A percentile compares a stretch with the other conserved stretches of the same genome.
phyloP scores from a whole-genome alignment of 2,329 filamentous ascomycete genomes.

The Onygenales sp. region DNA sequence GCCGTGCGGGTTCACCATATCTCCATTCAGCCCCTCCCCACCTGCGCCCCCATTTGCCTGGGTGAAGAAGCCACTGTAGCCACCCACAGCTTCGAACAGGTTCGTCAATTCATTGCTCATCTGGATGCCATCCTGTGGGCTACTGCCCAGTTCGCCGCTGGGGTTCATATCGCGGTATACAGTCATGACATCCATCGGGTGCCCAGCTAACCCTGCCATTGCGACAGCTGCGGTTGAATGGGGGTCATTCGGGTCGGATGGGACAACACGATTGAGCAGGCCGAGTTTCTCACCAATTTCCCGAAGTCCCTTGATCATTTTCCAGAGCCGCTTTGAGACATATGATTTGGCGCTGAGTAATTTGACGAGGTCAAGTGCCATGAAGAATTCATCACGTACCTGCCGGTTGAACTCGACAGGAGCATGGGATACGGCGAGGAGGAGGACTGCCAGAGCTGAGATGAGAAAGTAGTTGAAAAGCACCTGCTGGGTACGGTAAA shows the following conservation, averaged over 20 bases:
- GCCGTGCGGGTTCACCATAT: constrained; percentile 26
- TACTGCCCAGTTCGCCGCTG: constrained; percentile 37
- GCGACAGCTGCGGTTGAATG: constrained; percentile 55
- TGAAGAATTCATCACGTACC: constrained; percentile 59
- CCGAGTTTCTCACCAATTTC: constrained; percentile 54
- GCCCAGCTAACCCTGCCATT: constrained; percentile 56
- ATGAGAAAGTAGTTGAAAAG: constrained; percentile 61
- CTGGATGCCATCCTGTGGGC: constrained; percentile 50
- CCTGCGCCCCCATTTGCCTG: constrained; percentile 14
- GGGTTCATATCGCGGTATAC: constrained; percentile 33
- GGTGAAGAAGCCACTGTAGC: constrained; percentile 35
- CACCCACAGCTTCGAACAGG: constrained; percentile 55
- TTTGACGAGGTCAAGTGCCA: constrained; percentile 55
- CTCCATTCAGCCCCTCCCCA: constrained; percentile 28
- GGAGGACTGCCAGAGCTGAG: constrained; percentile 53
- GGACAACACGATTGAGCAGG: constrained; percentile 32
- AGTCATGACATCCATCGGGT: constrained; percentile 49
- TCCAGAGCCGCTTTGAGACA: constrained; percentile 54
- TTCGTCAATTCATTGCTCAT: constrained; percentile 52
- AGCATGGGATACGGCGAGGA: constrained; percentile 56
- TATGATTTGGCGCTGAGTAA: constrained; percentile 53
- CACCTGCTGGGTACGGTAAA: constrained; percentile 55
- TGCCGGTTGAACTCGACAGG: constrained; percentile 50
- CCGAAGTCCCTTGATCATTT: constrained; percentile 54
- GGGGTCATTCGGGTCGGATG: constrained; percentile 40